Evolutionary conservation across 2,329 filamentous ascomycete genomes (phyloP).

Genomic region (Neofusicoccum umdonicola): DNA sequence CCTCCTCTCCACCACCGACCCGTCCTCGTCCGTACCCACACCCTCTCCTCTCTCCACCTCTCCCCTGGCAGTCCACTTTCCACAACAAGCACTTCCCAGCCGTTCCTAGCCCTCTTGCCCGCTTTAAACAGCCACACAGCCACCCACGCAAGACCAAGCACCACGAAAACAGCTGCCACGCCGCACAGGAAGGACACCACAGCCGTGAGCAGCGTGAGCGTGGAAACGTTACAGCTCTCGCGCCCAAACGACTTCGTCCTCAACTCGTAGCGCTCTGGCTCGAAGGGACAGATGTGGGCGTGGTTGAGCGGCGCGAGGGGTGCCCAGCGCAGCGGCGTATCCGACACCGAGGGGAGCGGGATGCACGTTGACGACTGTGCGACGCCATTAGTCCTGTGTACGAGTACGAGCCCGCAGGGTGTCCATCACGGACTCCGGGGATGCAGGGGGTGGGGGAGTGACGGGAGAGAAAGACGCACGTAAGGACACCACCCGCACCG

Average conservation of each 20-base stretch:
- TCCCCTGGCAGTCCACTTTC: background rate
- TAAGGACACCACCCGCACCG: constrained; percentile 46
- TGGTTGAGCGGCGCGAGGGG: constrained; percentile 40
- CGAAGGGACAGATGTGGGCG: constrained; percentile 33
- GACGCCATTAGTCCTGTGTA: background rate
- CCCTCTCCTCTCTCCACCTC: background rate
- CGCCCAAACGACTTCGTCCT: constrained; percentile 42
- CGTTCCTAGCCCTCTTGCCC: constrained; percentile 23
- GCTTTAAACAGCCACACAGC: constrained; percentile 23
- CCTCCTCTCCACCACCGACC: constrained; percentile 25
- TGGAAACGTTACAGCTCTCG: constrained; percentile 43
- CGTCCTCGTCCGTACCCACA: constrained; percentile 23
- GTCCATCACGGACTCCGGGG: background rate
- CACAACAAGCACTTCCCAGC: constrained; percentile 18
- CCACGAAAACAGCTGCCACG: constrained; percentile 35
- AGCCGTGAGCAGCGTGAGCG: constrained; percentile 45
- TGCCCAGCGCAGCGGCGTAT: constrained; percentile 31
- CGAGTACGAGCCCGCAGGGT: background rate
- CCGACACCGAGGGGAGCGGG: constrained; percentile 34
- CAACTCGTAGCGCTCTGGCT: constrained; percentile 45
- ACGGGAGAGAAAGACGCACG: constrained; percentile 27
- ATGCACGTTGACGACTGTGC: constrained; percentile 43
- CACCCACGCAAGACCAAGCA: constrained; percentile 26
- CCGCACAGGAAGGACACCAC: constrained; percentile 45
- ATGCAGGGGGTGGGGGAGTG: background rate